Evolutionary conservation across 2,329 filamentous ascomycete genomes (phyloP), one percentile per base, ranked within the genome.

Genomic region (Setomelanomma holmii): DNA sequence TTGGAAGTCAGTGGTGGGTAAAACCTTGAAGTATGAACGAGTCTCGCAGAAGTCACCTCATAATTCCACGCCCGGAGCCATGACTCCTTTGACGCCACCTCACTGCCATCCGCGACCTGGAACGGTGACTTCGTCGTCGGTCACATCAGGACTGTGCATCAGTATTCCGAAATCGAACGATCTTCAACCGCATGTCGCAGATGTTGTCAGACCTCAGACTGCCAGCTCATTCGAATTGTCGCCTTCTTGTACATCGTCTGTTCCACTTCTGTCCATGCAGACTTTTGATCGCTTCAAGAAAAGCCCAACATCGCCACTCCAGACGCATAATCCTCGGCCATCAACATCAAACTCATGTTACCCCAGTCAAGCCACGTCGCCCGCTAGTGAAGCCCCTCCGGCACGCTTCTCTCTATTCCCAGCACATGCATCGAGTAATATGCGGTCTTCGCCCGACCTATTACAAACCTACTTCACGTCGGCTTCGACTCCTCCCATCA

Each of bases 191-290:
- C 35, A 38, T 24, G 41, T 51, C 2, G 46, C 41, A 1, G 54
- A 58, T n/a, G 35, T 61, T 8, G 42, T 33, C 12, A 66, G 58
- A n/a, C 61, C 68, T n/a, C 62, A 64, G 17, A 71, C 69, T 4
- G 66, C 65, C 24, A 69, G 64, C 40, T 70, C 66, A 4, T 43
- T 57, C 30, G 61, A 63, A 3, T 40, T 71, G n/a, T 69, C 67
- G 1, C 66, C 69, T 12, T 51, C 58, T 10, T 65, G 58, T 41
- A 36, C 63, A 19, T 66, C 65, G 17, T 62, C 67, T 40, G 55
- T 60, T 23, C 56, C 61, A 2, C 42, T 70, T n/a, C 63, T 70
- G 14, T 44, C 58, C 1, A 38, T 43, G 6, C 53, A 55, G 6
- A 52, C 60, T 1, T 49, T 54, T n/a, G n/a, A n/a, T n/a, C n/a